Percentiles rank a stretch among this genome's conserved stretches.
Conservation (phyloP, 169 alveolate species). For the Plasmodium vinckei region DNA sequence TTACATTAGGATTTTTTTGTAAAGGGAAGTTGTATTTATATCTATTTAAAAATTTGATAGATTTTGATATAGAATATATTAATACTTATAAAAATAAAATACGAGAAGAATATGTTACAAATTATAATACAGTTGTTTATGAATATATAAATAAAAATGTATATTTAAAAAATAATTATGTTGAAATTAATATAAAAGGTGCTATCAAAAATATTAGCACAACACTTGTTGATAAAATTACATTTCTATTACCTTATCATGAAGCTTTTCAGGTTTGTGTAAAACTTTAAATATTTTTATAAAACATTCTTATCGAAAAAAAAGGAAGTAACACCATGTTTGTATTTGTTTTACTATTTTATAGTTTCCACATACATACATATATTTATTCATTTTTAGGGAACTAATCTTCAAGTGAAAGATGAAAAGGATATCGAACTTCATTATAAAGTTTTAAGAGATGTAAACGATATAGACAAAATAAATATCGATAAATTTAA, state of each 20-base stretch:
- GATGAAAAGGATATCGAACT: conserved; percentile 20
- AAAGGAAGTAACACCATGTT: background rate
- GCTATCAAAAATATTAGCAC: conserved; percentile 26
- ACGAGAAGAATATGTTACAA: conserved; percentile 22
- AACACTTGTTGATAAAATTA: conserved; percentile 9
- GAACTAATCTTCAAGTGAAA: conserved; percentile 27
- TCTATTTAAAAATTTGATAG: conserved; percentile 13
- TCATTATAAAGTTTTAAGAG: conserved; percentile 6
- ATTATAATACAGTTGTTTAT: conserved; percentile 17
- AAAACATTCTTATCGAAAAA: background rate
- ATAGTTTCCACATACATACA: background rate
- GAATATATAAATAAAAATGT: conserved; percentile 41
- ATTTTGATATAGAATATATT: conserved; percentile 34
- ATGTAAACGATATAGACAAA: conserved; percentile 12
- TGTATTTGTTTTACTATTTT: background rate
- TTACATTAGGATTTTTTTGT: background rate
- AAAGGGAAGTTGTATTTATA: conserved; percentile 24
- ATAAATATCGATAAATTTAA: conserved; percentile 37
- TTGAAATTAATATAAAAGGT: conserved; percentile 24
- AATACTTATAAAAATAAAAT: conserved; percentile 26
- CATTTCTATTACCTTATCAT: conserved; percentile 61
- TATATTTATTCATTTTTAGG: background rate
- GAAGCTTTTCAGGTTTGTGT: conserved; percentile 63
- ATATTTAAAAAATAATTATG: conserved; percentile 51
- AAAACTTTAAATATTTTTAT: background rate